Conservation (phyloP, 805 yeast genomes). For the Zygotorulaspora sp. region DNA sequence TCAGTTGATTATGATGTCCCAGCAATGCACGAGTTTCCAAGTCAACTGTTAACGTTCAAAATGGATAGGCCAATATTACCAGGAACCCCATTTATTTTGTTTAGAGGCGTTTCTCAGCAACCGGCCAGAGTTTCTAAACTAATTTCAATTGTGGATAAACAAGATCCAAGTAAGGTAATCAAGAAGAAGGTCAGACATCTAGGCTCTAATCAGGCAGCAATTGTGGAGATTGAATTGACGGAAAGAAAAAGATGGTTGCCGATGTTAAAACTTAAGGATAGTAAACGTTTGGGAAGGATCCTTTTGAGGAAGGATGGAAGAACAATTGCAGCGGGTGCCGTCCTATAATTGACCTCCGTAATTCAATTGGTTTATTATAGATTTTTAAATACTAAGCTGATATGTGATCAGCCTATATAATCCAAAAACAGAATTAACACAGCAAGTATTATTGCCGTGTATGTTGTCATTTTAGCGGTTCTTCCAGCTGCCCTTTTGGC, state of each 20-base stretch:
- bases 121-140: constrained; percentile 62
- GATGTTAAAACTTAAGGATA: constrained; percentile 77
- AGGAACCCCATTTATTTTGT: constrained; percentile 74
- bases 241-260: constrained; percentile 89
- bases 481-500: constrained; percentile 65
- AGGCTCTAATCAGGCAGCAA: constrained; percentile 92
- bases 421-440: constrained; percentile 53
- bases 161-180: constrained; percentile 71
- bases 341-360: constrained; percentile 51
- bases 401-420: constrained; percentile 36
- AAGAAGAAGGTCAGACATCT: constrained; percentile 91
- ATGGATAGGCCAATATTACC: constrained; percentile 65
- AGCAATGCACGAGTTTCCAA: constrained; percentile 46
- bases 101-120: constrained; percentile 67
- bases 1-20: constrained; percentile 43
- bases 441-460: constrained; percentile 52
- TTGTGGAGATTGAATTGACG: constrained; percentile 95
- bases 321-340: constrained; percentile 95
- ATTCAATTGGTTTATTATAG: neutral
- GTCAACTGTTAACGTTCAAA: constrained; percentile 61
- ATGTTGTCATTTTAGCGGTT: constrained; percentile 54
- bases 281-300: constrained; percentile 92
- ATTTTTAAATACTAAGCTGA: neutral
- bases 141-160: constrained; percentile 63
- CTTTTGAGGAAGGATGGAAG: constrained; percentile 97